Conservation (phyloP, 192 early-diverging fungal species). For the Linnemannia exigua region DNA sequence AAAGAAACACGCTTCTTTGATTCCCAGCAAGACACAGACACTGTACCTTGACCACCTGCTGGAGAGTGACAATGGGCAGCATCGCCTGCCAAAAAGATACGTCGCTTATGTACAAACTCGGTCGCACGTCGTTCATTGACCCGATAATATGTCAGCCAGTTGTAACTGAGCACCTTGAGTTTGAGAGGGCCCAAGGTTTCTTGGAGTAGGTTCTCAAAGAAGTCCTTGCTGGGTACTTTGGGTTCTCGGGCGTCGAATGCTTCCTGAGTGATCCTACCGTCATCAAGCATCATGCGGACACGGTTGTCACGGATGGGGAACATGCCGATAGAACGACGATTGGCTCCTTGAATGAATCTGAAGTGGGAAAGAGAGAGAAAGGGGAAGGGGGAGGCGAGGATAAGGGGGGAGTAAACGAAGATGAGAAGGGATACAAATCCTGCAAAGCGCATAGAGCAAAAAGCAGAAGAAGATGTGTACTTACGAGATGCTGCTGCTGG, state of each 20-base stretch:
- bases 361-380: background rate
- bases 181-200: background rate
- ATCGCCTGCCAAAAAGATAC: slow-evolving; percentile 48
- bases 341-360: slow-evolving; percentile 2
- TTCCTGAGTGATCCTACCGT: background rate
- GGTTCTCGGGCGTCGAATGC: background rate
- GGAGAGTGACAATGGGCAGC: slow-evolving; percentile 49
- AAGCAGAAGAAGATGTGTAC: background rate
- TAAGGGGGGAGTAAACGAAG: background rate
- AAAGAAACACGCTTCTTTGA: background rate
- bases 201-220: slow-evolving; percentile 3
- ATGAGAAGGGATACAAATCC: background rate
- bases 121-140: slow-evolving; percentile 24
- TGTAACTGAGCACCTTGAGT: background rate
- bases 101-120: slow-evolving; percentile 13
- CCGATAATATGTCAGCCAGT: slow-evolving; percentile 28
- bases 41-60: slow-evolving; percentile 46
- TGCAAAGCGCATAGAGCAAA: background rate
- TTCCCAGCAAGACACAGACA: background rate
- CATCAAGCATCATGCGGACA: slow-evolving; percentile 9
- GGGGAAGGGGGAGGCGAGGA: background rate
- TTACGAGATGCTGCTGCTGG: background rate
- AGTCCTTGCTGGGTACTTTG: background rate
- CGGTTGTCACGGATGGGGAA: slow-evolving; percentile 11
- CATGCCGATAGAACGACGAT: background rate